Percentiles rank a stretch among this genome's conserved stretches.
Conservation (phyloP, 202 grass and related monocot genomes). For the Brachypodium distachyon region DNA sequence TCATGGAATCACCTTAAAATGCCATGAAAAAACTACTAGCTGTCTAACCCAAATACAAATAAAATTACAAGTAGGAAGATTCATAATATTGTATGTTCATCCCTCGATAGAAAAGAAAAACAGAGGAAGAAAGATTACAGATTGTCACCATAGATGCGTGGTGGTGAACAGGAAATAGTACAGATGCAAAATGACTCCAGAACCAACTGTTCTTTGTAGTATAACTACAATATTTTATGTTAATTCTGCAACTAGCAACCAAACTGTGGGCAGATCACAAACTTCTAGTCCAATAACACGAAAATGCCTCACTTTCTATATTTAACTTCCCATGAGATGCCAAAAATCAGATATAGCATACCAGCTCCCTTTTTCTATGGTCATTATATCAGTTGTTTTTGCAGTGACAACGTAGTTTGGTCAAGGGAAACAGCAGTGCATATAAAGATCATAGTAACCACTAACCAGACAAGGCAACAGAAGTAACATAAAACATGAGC, state of each 20-base stretch:
- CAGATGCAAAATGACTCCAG: not conserved
- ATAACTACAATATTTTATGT: not conserved
- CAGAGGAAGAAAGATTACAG: not conserved
- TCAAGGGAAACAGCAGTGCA: not conserved
- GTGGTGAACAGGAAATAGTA: not conserved
- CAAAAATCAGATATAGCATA: not conserved
- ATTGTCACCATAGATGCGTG: not conserved
- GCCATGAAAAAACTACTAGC: not conserved
- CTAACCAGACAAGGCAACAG: not conserved
- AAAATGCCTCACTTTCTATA: not conserved
- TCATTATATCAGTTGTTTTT: conserved; percentile 1
- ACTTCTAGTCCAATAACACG: not conserved
- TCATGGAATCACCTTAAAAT: not conserved
- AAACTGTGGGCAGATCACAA: not conserved
- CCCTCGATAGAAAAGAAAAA: not conserved
- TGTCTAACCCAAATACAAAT: not conserved
- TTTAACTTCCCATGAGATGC: not conserved
- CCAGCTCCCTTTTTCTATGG: not conserved
- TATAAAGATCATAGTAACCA: not conserved
- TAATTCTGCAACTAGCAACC: not conserved
- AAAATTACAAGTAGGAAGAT: not conserved
- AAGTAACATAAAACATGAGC: not conserved
- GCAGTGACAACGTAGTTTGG: not conserved
- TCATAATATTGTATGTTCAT: not conserved
- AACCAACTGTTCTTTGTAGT: not conserved